Evolutionary conservation across 1,284 basidiomycete species (phyloP), one percentile per base, ranked within the genome.

Genomic region (Boletellus deceptivus): DNA sequence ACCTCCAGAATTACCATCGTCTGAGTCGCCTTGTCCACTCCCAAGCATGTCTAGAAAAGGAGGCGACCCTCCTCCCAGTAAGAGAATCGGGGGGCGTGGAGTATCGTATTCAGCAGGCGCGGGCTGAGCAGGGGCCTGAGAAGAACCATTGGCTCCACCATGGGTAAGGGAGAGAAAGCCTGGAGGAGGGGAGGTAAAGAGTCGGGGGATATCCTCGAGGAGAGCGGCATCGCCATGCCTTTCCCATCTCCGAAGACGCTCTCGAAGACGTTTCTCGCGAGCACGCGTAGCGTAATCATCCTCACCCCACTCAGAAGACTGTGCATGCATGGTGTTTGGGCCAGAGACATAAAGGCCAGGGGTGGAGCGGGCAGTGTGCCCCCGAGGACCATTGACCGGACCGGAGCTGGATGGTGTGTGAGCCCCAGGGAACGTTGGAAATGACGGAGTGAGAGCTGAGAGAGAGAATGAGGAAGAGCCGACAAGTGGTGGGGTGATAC

Each of bases 171-270:
- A 47, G 40, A 50, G 34, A 37, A 18, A 62, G 17, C 49, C 50
- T 16, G 48, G 43, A 35, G 47, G 46, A 37, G 69, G 65, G 11
- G 62, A 57, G 2, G 68, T 50, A 10, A 73, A 71, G 20, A 86
- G 72, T 42, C 68, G 75, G 0, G 86, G 83, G 22, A 89, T 63
- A 49, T 90, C 85, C 14, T 83, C 79, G 37, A 76, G 68, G 16
- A 87, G 68, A 7, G 72, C 65, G 18, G 69, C 59, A 54, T 86
- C 80, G 25, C 64, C 64, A 18, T 79, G 76, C 57, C 72, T 77
- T 58, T 88, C 85, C 89, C 89, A 91, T 58, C 77, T 82, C 49
- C 75, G 77, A 39, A 91, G 70, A 34, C 87, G 78, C 11, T 83
- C 79, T 39, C 80, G 77, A 42, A 89, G 74, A 14, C 89, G 80